Base-by-base conservation (phyloP, 352 stramenopile genomes). In the Globisporangium megalacanthum region DNA sequence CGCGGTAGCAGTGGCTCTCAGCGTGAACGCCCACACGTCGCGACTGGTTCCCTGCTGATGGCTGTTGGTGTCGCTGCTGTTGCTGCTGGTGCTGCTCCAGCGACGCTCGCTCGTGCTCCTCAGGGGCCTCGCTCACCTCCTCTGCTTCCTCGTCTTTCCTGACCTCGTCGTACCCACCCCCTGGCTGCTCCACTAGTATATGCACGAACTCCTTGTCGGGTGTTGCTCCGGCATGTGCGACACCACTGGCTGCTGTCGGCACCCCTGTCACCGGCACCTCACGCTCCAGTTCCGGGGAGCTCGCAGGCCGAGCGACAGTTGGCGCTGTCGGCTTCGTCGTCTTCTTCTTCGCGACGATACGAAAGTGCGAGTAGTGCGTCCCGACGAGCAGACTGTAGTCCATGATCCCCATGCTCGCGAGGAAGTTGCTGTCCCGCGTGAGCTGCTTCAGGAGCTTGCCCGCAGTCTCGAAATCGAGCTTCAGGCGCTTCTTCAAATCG, bases 321-420 rank as follows among this genome's bases (percentile, higher is more conserved):
- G 44, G 19, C 6, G 44, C 45, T 5, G 37, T n/a, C n/a, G n/a
- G n/a, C n/a, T n/a, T 19, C 11, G 44, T 19, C 66, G 62, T 2
- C 47, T 66, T 66, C 13, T 67, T 73, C 9, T 77, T 75, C 42
- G 42, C n/a, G 3, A 48, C 42, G 57, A 94, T 92, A 1, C 70
- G 88, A 56, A 92, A 95, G 47, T 91, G 71, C 33, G 72, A 86
- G 62, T 94, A 89, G 61, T 96, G 89, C 8, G 89, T 79, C 4
- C 88, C 88, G 19, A 97, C 80, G 0, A 97, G 67, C 31, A 97
- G 72, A 58, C 77, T 92, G 60, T 97, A 97, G 69, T 97, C 89
- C 88, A 97, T 97, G 68, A 96, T 95, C 10, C 86, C 86, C 29
- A 83, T 68, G 35, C 79, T 88, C 15, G 77, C 79, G 29, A 95